Base-by-base conservation (phyloP, 202 grass and related monocot genomes). In the Bolboschoenoplectus hybrid region DNA sequence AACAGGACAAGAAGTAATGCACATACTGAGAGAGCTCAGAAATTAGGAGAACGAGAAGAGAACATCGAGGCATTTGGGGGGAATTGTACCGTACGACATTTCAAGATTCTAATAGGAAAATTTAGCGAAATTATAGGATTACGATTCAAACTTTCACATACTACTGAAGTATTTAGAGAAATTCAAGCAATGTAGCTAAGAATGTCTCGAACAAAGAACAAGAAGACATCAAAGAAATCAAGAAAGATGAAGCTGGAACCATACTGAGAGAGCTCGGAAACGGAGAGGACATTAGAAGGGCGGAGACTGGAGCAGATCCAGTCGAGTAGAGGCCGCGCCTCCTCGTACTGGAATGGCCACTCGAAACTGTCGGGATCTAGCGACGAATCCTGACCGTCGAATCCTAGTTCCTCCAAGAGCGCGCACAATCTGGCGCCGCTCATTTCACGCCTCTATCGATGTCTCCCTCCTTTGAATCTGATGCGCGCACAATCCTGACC, bases 271-370 rank as follows among this genome's bases (percentile, higher is more conserved):
- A 97, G 91, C 84, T 97, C 93, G n/a, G 90, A 80, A 84, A 87
- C 38, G 85, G 91, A 95, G 80, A 95, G 88, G 67, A 92, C 95
- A 63, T 93, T 93, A 80, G 91, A 89, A 53, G 91, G 93, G 49
- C 91, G 93, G 78, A 97, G 95, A 50, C 88, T 86, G 87, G 91
- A 83, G 87, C 77, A 92, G 88, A 95, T 88, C 93, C 95, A 97
- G 40, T 87, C 91, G 17, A 97, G 88, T 32, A 97, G 51, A n/a
- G 89, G 93, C 60, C 84, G 85, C 46, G 67, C 91, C 26, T 93
- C 90, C 8, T 92, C 89, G 81, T 97, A 92, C 93, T 99, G 97
- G 62, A 97, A 97, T 80, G 91, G 87, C 91, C 93, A 97, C 81
- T 97, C 91, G 81, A 95, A 92, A 85, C 95, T 92, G 60, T 93